Percentiles rank a stretch among this genome's conserved stretches.
Evolutionary conservation across 257 asterid species (phyloP).

Genomic region (Forsythia suspensa): DNA sequence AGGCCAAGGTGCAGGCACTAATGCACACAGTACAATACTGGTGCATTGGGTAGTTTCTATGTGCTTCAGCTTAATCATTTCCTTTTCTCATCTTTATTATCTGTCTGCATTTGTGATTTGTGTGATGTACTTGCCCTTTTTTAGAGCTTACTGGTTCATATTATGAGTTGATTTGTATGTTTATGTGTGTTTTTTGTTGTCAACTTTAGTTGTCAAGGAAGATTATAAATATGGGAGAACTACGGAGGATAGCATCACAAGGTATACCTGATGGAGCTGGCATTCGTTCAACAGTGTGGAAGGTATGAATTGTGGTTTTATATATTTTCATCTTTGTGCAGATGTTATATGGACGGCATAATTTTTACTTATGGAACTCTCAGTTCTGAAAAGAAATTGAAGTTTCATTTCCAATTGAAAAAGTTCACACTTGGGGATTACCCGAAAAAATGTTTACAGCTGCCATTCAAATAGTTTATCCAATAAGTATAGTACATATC

Average conservation of each 20-base stretch:
- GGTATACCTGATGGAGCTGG: constrained; percentile 92
- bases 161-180: not conserved
- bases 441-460: not conserved
- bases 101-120: not conserved
- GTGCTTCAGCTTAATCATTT: not conserved
- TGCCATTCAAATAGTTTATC: not conserved
- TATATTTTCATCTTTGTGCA: not conserved
- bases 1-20: not conserved
- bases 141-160: constrained; percentile 2
- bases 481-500: not conserved
- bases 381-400: constrained; percentile 9
- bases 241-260: constrained; percentile 79
- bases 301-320: constrained; percentile 48
- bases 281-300: constrained; percentile 86
- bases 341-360: not conserved
- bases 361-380: not conserved
- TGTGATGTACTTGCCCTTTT: not conserved
- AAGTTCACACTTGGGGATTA: not conserved
- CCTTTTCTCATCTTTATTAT: not conserved
- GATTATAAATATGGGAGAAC: constrained; percentile 74
- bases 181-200: not conserved
- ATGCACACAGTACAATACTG: not conserved
- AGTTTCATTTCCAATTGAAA: not conserved
- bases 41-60: not conserved
- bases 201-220: constrained; percentile 68